Evolutionary conservation across 1,139 yeast species (phyloP).

Genomic region (Debaryomyces nepalensis): DNA sequence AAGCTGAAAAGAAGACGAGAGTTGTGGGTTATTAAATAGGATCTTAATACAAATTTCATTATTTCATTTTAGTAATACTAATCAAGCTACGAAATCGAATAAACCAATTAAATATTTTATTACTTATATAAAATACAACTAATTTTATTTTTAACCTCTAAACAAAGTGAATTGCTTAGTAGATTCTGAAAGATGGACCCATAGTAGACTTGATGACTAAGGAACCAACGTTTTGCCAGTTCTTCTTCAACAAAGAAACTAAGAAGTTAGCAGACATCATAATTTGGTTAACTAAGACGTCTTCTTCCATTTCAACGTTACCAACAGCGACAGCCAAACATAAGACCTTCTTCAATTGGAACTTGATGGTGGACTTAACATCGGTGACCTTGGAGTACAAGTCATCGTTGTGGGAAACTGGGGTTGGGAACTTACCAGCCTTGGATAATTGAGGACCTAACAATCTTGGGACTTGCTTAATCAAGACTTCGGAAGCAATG

Average conservation of each 20-base stretch:
- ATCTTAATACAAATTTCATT: constrained; percentile 4
- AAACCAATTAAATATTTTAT: constrained; percentile 11
- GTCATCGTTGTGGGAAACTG: constrained; percentile 99
- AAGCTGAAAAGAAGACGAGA: constrained; percentile 54
- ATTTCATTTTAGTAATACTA: too few relatives aligned
- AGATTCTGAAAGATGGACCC: constrained; percentile 99
- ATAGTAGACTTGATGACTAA: constrained; percentile 98
- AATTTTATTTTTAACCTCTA: constrained; percentile 4
- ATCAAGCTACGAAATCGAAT: neutral
- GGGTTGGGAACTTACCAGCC: constrained; percentile 99
- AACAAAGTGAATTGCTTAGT: constrained; percentile 55
- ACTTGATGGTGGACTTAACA: constrained; percentile 99
- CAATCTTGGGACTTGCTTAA: constrained; percentile 99
- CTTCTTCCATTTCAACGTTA: constrained; percentile 99
- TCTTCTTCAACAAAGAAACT: constrained; percentile 99
- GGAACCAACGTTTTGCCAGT: constrained; percentile 99
- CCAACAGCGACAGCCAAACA: constrained; percentile 96
- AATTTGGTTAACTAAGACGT: constrained; percentile 94
- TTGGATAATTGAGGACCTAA: constrained; percentile 99
- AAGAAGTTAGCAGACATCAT: constrained; percentile 99
- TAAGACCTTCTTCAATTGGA: constrained; percentile 98
- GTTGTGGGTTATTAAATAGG: constrained; percentile 41
- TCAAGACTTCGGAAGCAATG: constrained; percentile 98
- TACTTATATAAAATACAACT: constrained; percentile 10
- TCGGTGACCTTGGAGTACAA: constrained; percentile 94